These are phyloP conservation scores for Funneliformis mosseae DNA, from an alignment of 192 early-diverging fungal genomes.

Conservation along the genomic window DNA sequence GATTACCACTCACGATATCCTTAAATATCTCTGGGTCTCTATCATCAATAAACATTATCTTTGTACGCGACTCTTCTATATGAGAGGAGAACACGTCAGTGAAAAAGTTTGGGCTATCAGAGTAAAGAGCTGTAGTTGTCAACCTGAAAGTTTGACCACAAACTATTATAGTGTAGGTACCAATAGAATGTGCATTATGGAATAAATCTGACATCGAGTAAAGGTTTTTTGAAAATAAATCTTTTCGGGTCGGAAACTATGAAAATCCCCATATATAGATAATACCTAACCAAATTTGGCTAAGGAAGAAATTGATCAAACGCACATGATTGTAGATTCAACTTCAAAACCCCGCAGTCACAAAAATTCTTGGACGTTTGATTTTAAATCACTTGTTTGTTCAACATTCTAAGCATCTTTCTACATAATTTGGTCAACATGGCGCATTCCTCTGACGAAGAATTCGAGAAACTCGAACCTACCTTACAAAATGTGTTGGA, in stretches of 20 bases:
- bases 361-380: no score
- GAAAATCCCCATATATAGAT: background rate
- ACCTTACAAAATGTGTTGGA: slow-evolving; percentile 96
- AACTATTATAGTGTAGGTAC: slow-evolving; percentile 19
- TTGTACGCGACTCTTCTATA: slow-evolving; percentile 36
- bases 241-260: no score
- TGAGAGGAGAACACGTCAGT: slow-evolving; percentile 3
- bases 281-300: background rate
- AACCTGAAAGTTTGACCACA: slow-evolving; percentile 11
- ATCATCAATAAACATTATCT: slow-evolving; percentile 54
- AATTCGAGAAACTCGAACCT: slow-evolving; percentile 75
- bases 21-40: slow-evolving; percentile 55
- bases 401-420: no score
- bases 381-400: no score
- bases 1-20: slow-evolving; percentile 42
- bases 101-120: slow-evolving; percentile 28
- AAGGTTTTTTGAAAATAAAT: background rate
- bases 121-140: background rate
- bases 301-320: background rate
- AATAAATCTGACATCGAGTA: background rate
- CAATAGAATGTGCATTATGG: background rate
- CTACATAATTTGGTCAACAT: background rate
- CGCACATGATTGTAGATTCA: background rate
- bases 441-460: slow-evolving; percentile 59
- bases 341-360: no score